phyloP scores from a whole-genome alignment of 345 rosid species.

The Hibiscus trionum region DNA sequence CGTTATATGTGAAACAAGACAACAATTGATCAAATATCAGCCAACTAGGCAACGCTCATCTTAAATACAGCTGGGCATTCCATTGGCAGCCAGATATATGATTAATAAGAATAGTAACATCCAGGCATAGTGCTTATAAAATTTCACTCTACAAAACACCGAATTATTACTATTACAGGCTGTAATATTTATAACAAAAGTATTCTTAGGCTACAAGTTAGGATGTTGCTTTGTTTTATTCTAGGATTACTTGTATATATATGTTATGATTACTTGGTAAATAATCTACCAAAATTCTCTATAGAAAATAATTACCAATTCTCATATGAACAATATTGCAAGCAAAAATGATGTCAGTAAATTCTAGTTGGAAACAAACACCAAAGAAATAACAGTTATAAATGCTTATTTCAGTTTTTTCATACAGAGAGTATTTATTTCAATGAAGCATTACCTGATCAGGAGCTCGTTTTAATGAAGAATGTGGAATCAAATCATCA shows the following conservation, averaged over 20 bases:
- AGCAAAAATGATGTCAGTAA: neutral
- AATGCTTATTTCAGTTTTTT: neutral
- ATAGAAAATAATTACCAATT: neutral
- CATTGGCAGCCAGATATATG: neutral
- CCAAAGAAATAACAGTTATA: neutral
- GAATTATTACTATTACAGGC: neutral
- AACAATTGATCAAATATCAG: neutral
- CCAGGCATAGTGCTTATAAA: neutral
- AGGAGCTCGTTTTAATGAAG: conserved; percentile 59
- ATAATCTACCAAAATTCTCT: neutral
- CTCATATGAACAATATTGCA: neutral
- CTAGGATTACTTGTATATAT: too few relatives aligned
- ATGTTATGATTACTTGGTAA: too few relatives aligned
- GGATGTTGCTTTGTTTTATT: too few relatives aligned
- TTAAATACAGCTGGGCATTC: neutral
- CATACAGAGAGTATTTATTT: too few relatives aligned
- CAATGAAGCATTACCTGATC: conserved; percentile 60
- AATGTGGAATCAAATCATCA: conserved; percentile 66
- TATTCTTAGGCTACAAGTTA: too few relatives aligned
- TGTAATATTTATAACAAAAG: too few relatives aligned
- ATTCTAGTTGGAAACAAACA: neutral
- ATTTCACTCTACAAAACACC: neutral
- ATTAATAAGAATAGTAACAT: neutral
- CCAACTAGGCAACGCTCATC: neutral
- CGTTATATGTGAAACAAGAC: neutral